phyloP scores from a whole-genome alignment of 2,329 filamentous ascomycete genomes.

The Aspergillus amoenus region DNA sequence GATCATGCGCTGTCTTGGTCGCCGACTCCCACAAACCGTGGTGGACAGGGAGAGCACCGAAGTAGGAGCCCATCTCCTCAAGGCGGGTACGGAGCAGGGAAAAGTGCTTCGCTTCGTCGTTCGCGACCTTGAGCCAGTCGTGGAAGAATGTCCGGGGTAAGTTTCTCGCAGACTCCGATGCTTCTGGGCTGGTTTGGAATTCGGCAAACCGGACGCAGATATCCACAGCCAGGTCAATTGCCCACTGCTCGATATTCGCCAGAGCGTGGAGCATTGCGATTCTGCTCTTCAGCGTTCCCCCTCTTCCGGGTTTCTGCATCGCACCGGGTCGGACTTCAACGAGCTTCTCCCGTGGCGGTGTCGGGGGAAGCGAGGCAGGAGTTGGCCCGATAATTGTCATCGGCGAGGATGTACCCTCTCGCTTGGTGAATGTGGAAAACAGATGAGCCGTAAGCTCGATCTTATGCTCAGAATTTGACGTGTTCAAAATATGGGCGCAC shows the following conservation, averaged over 20 bases:
- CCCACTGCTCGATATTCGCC: constrained; percentile 52
- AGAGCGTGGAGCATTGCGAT: constrained; percentile 49
- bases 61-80: constrained; percentile 47
- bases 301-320: constrained; percentile 43
- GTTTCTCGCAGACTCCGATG: constrained; percentile 18
- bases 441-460: constrained; percentile 48
- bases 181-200: constrained; percentile 37
- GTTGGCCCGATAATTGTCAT: constrained; percentile 44
- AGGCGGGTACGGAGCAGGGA: constrained; percentile 46
- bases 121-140: constrained; percentile 51
- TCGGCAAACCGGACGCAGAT: constrained; percentile 49
- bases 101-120: constrained; percentile 51
- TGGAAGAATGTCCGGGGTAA: constrained; percentile 48
- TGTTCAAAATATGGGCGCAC: constrained; percentile 49
- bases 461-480: constrained; percentile 48
- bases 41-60: constrained; percentile 48
- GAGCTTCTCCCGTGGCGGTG: constrained; percentile 44
- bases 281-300: constrained; percentile 46
- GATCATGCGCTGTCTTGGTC: constrained; percentile 43
- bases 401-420: constrained; percentile 39
- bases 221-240: constrained; percentile 50
- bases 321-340: constrained; percentile 39
- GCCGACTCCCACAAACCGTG: constrained; percentile 50
- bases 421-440: constrained; percentile 42
- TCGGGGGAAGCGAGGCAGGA: constrained; percentile 36